These are phyloP conservation scores for Globisporangium viniferum DNA, from an alignment of 352 stramenopile species.

Conservation along the genomic window DNA sequence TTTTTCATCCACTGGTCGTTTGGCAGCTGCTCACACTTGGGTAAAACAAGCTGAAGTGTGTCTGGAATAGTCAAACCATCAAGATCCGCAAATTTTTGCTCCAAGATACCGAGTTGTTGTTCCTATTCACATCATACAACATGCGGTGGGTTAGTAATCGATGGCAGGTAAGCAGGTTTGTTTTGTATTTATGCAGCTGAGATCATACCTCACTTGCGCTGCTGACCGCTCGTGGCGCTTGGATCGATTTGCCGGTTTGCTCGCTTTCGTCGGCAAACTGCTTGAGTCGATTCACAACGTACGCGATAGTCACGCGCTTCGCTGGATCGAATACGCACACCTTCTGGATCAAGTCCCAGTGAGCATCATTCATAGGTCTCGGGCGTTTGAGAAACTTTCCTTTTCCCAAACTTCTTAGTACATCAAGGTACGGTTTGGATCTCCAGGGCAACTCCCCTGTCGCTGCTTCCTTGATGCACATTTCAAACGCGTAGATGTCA, in stretches of 20 bases:
- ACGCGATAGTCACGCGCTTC: background rate
- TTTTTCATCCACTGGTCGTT: background rate
- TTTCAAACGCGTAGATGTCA: slow-evolving; percentile 28
- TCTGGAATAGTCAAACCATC: background rate
- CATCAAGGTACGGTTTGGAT: too few species aligned
- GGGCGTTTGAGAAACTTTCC: slow-evolving; percentile 7
- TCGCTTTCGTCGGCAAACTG: background rate
- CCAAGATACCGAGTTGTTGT: background rate
- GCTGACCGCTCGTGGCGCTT: background rate
- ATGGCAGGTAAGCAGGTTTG: too few species aligned
- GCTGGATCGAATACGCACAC: background rate
- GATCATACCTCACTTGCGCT: background rate
- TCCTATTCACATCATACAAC: background rate
- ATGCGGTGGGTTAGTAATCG: background rate
- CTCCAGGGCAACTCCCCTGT: background rate
- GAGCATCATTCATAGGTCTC: background rate
- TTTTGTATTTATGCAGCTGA: too few species aligned
- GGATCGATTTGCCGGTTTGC: background rate
- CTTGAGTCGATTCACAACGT: background rate
- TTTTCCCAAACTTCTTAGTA: too few species aligned
- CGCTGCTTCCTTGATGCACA: slow-evolving; percentile 17
- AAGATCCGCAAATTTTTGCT: background rate
- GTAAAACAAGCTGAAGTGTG: background rate
- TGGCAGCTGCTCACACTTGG: background rate
- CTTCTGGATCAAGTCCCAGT: background rate